Evolutionary conservation across 2,329 filamentous ascomycete species (phyloP), one percentile per base, ranked within the genome.

Genomic region (Aspergillus brunneoviolaceus): DNA sequence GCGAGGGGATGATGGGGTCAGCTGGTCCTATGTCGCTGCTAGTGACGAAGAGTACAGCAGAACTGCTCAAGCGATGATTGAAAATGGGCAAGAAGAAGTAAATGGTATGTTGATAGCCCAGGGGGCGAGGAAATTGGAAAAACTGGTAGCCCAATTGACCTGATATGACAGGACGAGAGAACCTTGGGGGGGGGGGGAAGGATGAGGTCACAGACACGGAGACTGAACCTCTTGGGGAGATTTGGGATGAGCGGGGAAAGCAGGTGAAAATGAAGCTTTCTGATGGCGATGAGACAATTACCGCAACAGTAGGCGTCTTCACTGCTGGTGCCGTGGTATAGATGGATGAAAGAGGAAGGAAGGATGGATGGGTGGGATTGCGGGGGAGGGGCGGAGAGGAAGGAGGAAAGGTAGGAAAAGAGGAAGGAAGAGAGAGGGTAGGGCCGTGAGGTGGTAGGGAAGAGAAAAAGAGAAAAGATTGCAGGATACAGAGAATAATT

Each of bases 61-160:
- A 25, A 51, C 48, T 39, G 55, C 11, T 33, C 51, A 33, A 42
- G 49, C 47, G 49, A 57, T 27, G 27, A 50, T 58, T 54, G 55
- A 50, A 21, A 56, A 59, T 52, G 62, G 51, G 23, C 53, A 45
- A 55, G 23, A 59, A 52, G 60, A 16, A 60, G 57, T 55, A 56
- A 57, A 60, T 63, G 55, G 54, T 62, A 57, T 62, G 51, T 61
- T 60, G 35, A 63, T 49, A 55, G 49, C 39, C 53, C 47, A 59
- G 31, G 51, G 21, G 35, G 7, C 12, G 29, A 48, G 47, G 48
- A 16, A 50, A 55, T 35, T 39, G 55, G 49, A 61, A 35, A 58
- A 35, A 58, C 50, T 23, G 27, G 27, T 16, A 35, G 39, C 39
- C 53, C 61, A 49, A 45, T 56, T 45, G 53, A 54, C 50, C 53